Base-by-base conservation (phyloP, 306 rosid genomes). In the Quercus aquifolioides region DNA sequence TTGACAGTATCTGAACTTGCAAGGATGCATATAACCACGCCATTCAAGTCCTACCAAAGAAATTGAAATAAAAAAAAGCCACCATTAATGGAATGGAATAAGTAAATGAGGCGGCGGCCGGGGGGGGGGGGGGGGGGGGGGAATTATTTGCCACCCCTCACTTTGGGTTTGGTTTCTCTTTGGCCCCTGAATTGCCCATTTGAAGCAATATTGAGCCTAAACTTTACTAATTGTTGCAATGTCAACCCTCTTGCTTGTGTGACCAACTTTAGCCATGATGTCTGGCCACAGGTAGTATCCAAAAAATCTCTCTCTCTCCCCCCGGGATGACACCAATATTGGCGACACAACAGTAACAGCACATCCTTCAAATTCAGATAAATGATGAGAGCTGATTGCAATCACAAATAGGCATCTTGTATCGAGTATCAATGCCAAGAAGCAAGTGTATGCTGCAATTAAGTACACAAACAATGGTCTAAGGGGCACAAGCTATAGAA, bases 21-120 rank as follows among this genome's bases (percentile, higher is more conserved):
- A 74, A 92, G 74, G 58, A 85, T 85, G 90, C 97, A 95, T 77
- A 95, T 75, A 85, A 91, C 86, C 71, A 78, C 46, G 67, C 94
- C 87, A 81, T 86, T 88, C 88, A 89, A 79, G 76, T 88, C 93
- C 98, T 95, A 85, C 23, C 73, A 71, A 49, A 12, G 17, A 49
- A 49, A 12, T 49, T 49, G 84, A 71, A 15, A 71, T 41, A 73
- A 74, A 52, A 59, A 46, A 68, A 80, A 25, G 15, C 56, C 70
- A 55, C 46, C 49, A 74, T 71, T 35, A 70, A 63, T 74, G 65
- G 23, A 62, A 77, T 58, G 78, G 20, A 67, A 30, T 28, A 30
- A n/a, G 54, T 49, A 67, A 67, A 31, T 5, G 1, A 19, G 8
- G 38, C 0, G 13, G 1, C 1, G 26, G 26, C 25, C 1, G 26